These are phyloP conservation scores for Parachaetomium inaequale DNA, from an alignment of 495 filamentous ascomycete species.

Conservation along the genomic window DNA sequence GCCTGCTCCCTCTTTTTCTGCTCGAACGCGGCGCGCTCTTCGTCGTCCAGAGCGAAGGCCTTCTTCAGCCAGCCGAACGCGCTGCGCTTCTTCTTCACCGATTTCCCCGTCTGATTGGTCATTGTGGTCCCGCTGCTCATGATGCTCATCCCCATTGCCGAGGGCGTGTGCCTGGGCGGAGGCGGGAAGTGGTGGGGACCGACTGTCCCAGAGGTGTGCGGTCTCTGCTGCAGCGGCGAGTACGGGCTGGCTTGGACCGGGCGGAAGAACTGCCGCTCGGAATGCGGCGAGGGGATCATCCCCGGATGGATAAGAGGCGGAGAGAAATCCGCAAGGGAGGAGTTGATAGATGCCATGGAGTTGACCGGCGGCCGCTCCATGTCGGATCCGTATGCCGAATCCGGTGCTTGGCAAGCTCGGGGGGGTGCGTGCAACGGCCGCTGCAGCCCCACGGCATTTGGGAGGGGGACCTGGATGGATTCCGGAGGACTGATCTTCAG, in stretches of 20 bases:
- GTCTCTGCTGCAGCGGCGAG: conserved; percentile 53
- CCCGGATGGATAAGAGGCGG: conserved; percentile 35
- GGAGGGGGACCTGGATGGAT: conserved; percentile 45
- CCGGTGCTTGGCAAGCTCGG: conserved; percentile 40
- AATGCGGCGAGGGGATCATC: conserved; percentile 47
- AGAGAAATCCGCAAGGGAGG: conserved; percentile 32
- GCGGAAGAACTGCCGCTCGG: conserved; percentile 51
- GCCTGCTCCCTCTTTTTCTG: conserved; percentile 39
- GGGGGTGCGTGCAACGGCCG: conserved; percentile 27
- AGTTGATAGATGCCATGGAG: conserved; percentile 32
- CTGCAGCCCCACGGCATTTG: conserved; percentile 29
- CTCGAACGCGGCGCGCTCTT: conserved; percentile 52
- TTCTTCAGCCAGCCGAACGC: conserved; percentile 59
- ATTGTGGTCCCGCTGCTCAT: conserved; percentile 42
- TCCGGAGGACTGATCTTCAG: conserved; percentile 43
- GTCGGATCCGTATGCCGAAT: conserved; percentile 53
- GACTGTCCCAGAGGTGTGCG: conserved; percentile 48
- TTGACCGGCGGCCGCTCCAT: conserved; percentile 39
- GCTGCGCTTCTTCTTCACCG: conserved; percentile 56
- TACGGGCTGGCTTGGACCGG: conserved; percentile 54
- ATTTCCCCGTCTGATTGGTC: conserved; percentile 30
- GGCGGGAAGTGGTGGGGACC: conserved; percentile 29
- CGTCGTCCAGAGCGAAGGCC: conserved; percentile 54
- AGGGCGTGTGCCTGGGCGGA: conserved; percentile 43
- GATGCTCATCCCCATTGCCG: conserved; percentile 52